Conservation (phyloP, 306 rosid species). For the Elaeagnus macrophylla region DNA sequence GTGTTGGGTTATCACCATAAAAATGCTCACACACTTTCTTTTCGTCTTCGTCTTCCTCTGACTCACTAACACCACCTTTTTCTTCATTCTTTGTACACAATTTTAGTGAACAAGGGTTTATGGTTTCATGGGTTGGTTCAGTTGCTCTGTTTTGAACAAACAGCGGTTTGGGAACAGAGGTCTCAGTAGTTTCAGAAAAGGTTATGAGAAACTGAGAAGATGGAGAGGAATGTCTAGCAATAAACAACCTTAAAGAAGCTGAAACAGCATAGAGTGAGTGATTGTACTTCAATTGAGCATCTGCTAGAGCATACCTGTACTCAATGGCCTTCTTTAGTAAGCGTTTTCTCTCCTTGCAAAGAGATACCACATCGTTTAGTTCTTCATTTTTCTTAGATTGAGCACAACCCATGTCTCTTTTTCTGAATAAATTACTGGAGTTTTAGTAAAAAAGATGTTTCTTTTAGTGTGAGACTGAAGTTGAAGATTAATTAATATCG, state of each 20-base stretch:
- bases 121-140: slow-evolving; percentile 9
- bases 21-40: slow-evolving; percentile 13
- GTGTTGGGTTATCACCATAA: slow-evolving; percentile 5
- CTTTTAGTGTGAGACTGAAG: slow-evolving; percentile 1
- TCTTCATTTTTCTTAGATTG: slow-evolving; percentile 14
- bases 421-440: neutral
- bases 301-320: slow-evolving; percentile 25
- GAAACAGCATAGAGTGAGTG: slow-evolving; percentile 20
- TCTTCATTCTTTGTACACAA: neutral
- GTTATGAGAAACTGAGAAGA: slow-evolving; percentile 24
- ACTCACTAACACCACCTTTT: neutral
- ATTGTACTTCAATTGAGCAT: slow-evolving; percentile 26
- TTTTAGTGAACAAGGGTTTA: neutral
- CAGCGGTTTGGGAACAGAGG: slow-evolving; percentile 10
- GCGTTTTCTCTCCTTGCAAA: slow-evolving; percentile 18
- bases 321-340: slow-evolving; percentile 18
- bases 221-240: slow-evolving; percentile 21
- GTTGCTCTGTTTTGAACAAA: slow-evolving; percentile 18
- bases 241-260: slow-evolving; percentile 20
- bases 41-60: slow-evolving; percentile 11
- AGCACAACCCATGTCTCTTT: slow-evolving; percentile 25
- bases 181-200: neutral
- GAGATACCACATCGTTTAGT: slow-evolving; percentile 15
- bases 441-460: neutral
- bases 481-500: neutral